Conservation (phyloP, 345 rosid species). For the Pistacia integerrima region DNA sequence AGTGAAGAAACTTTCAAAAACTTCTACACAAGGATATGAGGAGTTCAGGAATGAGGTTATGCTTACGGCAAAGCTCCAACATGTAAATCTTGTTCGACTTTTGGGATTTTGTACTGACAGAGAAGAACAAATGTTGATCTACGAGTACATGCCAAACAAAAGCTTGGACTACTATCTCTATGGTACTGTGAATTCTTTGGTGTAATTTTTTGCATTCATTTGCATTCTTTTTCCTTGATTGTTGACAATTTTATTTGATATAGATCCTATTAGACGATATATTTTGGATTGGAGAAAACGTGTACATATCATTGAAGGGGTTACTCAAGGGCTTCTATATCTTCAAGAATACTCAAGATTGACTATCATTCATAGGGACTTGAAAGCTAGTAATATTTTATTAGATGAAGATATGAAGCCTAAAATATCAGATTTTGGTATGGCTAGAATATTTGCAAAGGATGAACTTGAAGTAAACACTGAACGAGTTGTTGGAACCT, state of each 20-base stretch:
- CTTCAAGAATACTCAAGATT: constrained; percentile 33
- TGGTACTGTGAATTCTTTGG: background rate
- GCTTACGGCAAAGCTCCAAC: constrained; percentile 15
- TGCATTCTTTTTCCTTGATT: background rate
- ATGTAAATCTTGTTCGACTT: constrained; percentile 20
- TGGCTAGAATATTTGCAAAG: constrained; percentile 44
- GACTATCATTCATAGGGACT: background rate
- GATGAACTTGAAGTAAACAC: constrained; percentile 37
- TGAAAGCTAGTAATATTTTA: constrained; percentile 33
- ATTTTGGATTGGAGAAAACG: constrained; percentile 18
- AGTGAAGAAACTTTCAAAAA: constrained; percentile 30
- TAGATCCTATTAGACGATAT: constrained; percentile 6
- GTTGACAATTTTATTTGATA: background rate
- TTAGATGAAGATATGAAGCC: constrained; percentile 44
- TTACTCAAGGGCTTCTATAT: constrained; percentile 29
- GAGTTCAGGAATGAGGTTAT: constrained; percentile 14
- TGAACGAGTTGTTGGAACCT: constrained; percentile 38
- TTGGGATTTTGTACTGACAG: constrained; percentile 9
- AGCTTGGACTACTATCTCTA: constrained; percentile 13
- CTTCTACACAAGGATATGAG: constrained; percentile 20
- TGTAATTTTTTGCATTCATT: too few species aligned
- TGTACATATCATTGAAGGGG: constrained; percentile 20
- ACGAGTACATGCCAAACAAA: constrained; percentile 20
- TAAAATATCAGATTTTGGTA: constrained; percentile 55
- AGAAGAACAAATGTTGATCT: constrained; percentile 15